Base-by-base conservation (phyloP, 257 asterid genomes). In the Linaria vulgaris region DNA sequence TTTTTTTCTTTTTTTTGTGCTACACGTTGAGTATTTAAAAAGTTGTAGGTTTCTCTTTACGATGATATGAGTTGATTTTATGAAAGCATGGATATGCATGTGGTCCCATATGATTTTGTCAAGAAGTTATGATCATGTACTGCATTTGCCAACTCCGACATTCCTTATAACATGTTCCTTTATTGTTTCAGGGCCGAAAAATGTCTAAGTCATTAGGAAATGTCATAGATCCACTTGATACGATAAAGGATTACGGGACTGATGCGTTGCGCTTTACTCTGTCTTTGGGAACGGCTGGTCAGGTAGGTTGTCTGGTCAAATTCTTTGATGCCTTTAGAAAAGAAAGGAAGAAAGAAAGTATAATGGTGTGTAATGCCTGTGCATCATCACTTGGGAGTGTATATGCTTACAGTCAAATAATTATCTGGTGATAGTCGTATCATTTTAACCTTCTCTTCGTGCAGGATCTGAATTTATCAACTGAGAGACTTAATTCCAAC, bases 151-250 rank as follows among this genome's bases (percentile, higher is more conserved):
- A 62, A 61, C 43, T 50, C 62, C 41, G 54, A 61, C 61, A 56
- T 44, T 19, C 62, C 65, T 51, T 66, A 54, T 48, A 44, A 64
- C 65, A 68, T 58, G 59, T 69, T 69, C 22, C 55, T 20, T 7
- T 72, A 27, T 74, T 70, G 52, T 79, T 78, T 69, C 84, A 92
- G 97, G 99, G 99, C 2, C 83, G 97, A 56, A 92, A 92, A 81
- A 92, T 92, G 99, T 92, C 99, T 34, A 92, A 92, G 76, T 79
- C 99, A 21, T 78, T 92, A 47, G 99, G 99, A 47, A 92, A 92
- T 76, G 97, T 87, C 64, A 77, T 87, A 63, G 95, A 92, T 81
- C 99, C 97, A 52, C 83, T 89, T 43, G 95, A 92, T 73, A 87
- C 91, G 34, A 85, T 92, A 79, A 79, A 69, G 63, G 97, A 89